A percentile compares a stretch with the other conserved stretches of the same genome.
phyloP scores from a whole-genome alignment of 306 rosid species.

The Pterocarpus santalinus region DNA sequence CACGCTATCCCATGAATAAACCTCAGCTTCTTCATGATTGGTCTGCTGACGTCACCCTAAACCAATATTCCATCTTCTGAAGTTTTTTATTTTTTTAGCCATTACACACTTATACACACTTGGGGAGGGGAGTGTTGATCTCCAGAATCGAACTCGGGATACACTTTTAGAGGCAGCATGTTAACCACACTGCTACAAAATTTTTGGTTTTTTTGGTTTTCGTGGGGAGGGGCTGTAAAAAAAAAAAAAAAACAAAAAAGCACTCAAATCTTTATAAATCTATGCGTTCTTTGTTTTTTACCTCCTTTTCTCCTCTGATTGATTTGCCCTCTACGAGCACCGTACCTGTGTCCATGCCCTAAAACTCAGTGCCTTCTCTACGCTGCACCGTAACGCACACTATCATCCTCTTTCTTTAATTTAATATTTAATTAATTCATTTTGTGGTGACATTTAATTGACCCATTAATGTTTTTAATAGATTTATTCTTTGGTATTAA shows the following conservation, averaged over 20 bases:
- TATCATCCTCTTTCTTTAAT: not conserved
- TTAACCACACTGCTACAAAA: too few relatives aligned
- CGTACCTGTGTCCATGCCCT: constrained; percentile 12
- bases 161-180: too few relatives aligned
- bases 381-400: not conserved
- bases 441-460: not conserved
- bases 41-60: constrained; percentile 50
- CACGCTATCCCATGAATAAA: constrained; percentile 60
- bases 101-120: too few relatives aligned
- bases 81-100: not conserved
- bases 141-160: too few relatives aligned
- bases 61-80: not conserved
- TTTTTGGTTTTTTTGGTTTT: too few relatives aligned
- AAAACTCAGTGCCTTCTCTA: constrained; percentile 57
- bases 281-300: not conserved
- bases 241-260: not conserved
- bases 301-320: not conserved
- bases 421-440: not conserved
- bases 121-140: too few relatives aligned
- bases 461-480: not conserved
- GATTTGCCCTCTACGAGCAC: not conserved
- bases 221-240: not conserved
- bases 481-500: not conserved
- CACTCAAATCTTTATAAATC: not conserved
- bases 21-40: constrained; percentile 58